These are phyloP conservation scores for Avena sativa DNA, from an alignment of 176 grass and related monocot genomes.

Conservation along the genomic window DNA sequence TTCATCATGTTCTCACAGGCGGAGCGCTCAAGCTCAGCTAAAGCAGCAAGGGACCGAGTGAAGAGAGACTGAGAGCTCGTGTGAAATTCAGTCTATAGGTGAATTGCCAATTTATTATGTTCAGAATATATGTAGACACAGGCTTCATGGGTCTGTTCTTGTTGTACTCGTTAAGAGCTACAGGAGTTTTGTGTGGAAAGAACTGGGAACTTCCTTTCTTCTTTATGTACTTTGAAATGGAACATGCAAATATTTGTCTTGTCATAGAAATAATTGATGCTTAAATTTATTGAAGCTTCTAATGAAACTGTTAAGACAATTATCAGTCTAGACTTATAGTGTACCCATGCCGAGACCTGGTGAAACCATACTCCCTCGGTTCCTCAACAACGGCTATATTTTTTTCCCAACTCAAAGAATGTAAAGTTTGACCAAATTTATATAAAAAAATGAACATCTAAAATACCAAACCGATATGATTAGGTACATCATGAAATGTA, in stretches of 20 bases:
- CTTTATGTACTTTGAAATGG: conserved; percentile 20
- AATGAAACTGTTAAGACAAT: not conserved
- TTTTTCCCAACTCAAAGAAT: no score
- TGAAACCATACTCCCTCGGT: not conserved
- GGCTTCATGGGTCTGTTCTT: not conserved
- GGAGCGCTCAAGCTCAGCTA: conserved; percentile 59
- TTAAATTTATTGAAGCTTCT: conserved; percentile 5
- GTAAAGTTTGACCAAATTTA: no score
- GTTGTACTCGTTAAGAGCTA: conserved; percentile 17
- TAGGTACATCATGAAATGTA: no score
- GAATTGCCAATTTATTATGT: conserved; percentile 8
- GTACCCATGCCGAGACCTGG: not conserved
- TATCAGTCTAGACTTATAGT: not conserved
- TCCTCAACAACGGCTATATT: no score
- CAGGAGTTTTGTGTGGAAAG: conserved; percentile 1
- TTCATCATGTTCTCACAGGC: conserved; percentile 72
- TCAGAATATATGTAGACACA: conserved; percentile 20
- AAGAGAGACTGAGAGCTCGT: conserved; percentile 53
- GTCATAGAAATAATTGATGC: not conserved
- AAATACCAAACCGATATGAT: no score
- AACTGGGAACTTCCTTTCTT: not conserved
- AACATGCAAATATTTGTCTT: conserved; percentile 31
- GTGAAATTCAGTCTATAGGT: not conserved
- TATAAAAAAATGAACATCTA: no score
- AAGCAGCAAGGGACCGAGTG: conserved; percentile 47